Percentiles rank a stretch among this genome's conserved stretches.
Evolutionary conservation across 2,329 filamentous ascomycete species (phyloP).

Genomic region (Chaetothyriales sp.): DNA sequence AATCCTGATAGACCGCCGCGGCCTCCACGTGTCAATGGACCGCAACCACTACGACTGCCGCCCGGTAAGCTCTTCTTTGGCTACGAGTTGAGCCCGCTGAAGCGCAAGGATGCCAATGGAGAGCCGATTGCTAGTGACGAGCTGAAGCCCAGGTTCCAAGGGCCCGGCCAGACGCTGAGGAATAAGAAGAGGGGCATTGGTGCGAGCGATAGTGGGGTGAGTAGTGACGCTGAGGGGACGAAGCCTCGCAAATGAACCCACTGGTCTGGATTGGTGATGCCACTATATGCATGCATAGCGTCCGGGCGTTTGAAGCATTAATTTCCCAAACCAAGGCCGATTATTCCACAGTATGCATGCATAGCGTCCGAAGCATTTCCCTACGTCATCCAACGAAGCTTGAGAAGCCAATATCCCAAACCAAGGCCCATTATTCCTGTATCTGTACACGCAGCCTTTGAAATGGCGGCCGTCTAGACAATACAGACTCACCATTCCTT

Average conservation of each 20-base stretch:
- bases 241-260: neutral
- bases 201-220: conserved; percentile 25
- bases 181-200: conserved; percentile 52
- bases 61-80: conserved; percentile 94
- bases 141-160: conserved; percentile 62
- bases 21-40: conserved; percentile 52
- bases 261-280: neutral
- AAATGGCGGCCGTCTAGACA: too few relatives aligned
- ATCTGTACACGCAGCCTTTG: too few relatives aligned
- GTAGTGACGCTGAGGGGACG: conserved; percentile 22
- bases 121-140: conserved; percentile 49
- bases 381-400: neutral
- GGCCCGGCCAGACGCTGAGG: conserved; percentile 68
- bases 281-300: neutral
- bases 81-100: conserved; percentile 80
- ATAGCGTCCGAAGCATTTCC: neutral
- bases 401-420: neutral
- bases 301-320: neutral
- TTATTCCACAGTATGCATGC: neutral
- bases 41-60: conserved; percentile 69
- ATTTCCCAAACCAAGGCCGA: neutral
- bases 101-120: conserved; percentile 59
- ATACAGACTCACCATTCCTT: too few relatives aligned
- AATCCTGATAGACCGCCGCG: conserved; percentile 30
- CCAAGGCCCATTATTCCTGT: too few relatives aligned